phyloP scores from a whole-genome alignment of 2,329 filamentous ascomycete genomes.

The Aspergillus terreus region DNA sequence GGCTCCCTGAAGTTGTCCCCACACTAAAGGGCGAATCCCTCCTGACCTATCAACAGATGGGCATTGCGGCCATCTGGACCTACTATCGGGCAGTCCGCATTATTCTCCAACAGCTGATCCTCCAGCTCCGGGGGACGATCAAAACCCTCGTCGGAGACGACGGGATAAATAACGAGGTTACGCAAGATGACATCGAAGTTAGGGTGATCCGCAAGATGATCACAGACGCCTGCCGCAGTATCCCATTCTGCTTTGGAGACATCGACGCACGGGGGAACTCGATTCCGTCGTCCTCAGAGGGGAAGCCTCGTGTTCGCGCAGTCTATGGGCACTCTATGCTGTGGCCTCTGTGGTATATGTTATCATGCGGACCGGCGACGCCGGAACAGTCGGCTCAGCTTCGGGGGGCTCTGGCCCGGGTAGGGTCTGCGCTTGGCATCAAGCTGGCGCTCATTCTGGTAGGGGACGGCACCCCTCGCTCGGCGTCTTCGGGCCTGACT shows the following conservation, averaged over 20 bases:
- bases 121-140: constrained; percentile 22
- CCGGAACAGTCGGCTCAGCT: constrained; percentile 27
- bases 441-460: constrained; percentile 31
- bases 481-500: neutral
- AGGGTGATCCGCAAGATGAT: constrained; percentile 30
- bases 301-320: constrained; percentile 23
- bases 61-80: constrained; percentile 29
- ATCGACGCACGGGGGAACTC: constrained; percentile 30
- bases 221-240: constrained; percentile 31
- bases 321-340: constrained; percentile 30
- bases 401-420: constrained; percentile 20
- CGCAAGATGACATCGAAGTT: constrained; percentile 6
- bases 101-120: constrained; percentile 28
- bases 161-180: constrained; percentile 3
- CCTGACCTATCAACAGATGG: constrained; percentile 30
- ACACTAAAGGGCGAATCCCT: constrained; percentile 25
- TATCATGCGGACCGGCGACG: constrained; percentile 30
- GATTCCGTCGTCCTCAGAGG: constrained; percentile 10
- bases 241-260: constrained; percentile 31
- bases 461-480: neutral
- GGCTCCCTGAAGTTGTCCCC: constrained; percentile 32
- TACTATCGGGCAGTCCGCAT: constrained; percentile 35
- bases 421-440: constrained; percentile 33
- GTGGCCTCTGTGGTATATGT: constrained; percentile 38
- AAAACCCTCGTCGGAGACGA: constrained; percentile 9